A percentile compares a stretch with the other conserved stretches of the same genome.
Evolutionary conservation across 2,329 filamentous ascomycete genomes (phyloP).

Genomic region (Proliferodiscus dingleyae): DNA sequence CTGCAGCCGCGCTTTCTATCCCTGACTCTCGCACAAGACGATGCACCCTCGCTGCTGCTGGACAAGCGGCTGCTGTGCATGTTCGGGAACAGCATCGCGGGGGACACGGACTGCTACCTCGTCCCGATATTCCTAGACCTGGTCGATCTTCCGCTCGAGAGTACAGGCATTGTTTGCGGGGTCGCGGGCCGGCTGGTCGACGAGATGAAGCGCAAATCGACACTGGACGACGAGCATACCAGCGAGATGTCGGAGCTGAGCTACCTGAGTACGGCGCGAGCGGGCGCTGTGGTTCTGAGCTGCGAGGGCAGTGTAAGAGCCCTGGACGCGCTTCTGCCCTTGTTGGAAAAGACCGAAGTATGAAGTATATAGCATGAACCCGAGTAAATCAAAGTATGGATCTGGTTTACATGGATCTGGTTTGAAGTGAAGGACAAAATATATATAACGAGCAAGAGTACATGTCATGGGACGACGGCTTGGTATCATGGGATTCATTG

Average conservation of each 20-base stretch:
- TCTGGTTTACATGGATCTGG: too few species aligned
- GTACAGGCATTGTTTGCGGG: conserved; percentile 91
- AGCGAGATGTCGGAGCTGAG: conserved; percentile 63
- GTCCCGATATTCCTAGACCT: conserved; percentile 89
- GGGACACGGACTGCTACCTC: conserved; percentile 65
- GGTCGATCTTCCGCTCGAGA: conserved; percentile 73
- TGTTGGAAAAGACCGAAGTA: conserved; percentile 16
- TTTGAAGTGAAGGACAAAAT: too few species aligned
- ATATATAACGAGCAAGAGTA: too few species aligned
- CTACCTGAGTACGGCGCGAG: conserved; percentile 82
- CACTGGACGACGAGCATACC: too few species aligned
- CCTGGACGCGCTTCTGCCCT: conserved; percentile 59
- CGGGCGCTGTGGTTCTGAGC: conserved; percentile 82
- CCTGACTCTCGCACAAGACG: conserved; percentile 66
- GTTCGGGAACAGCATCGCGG: conserved; percentile 71
- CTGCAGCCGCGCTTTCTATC: conserved; percentile 67
- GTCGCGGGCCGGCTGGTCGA: conserved; percentile 79
- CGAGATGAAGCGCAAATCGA: conserved; percentile 42
- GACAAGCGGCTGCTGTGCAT: conserved; percentile 62
- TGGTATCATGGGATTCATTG: too few species aligned
- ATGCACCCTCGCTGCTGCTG: conserved; percentile 68
- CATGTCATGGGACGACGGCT: too few species aligned
- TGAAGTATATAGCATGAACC: not conserved
- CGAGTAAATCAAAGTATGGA: not conserved
- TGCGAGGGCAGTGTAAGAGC: conserved; percentile 70